Conservation (phyloP, 768 basidiomycete genomes). For the Mycena galopus region DNA sequence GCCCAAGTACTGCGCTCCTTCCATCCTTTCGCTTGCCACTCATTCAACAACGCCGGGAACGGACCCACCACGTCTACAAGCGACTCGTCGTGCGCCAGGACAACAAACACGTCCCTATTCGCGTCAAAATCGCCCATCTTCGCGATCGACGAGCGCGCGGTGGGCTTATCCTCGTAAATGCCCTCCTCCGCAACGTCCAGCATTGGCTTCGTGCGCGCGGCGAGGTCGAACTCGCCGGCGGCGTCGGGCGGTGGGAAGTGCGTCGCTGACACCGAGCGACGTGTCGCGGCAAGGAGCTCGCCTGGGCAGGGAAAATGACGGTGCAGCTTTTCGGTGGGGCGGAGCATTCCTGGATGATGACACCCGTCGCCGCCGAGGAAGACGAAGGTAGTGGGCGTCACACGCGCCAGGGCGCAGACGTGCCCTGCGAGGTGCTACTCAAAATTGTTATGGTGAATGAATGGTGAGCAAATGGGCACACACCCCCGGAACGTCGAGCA, state of each 20-base stretch:
- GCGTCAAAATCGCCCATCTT: conserved; percentile 35
- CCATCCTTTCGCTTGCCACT: conserved; percentile 32
- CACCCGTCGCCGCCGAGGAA: conserved; percentile 40
- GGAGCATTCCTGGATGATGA: conserved; percentile 40
- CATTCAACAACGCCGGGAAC: conserved; percentile 32
- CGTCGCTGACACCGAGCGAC: conserved; percentile 17
- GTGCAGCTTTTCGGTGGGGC: conserved; percentile 37
- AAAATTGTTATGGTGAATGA: no score
- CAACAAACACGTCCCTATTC: conserved; percentile 36
- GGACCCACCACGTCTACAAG: conserved; percentile 26
- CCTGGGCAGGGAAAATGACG: conserved; percentile 32
- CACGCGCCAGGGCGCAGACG: conserved; percentile 38
- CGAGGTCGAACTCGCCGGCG: conserved; percentile 18
- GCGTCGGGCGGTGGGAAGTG: conserved; percentile 25
- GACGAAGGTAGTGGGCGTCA: conserved; percentile 37
- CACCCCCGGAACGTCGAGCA: conserved; percentile 41
- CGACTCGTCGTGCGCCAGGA: conserved; percentile 37
- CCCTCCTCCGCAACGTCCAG: conserved; percentile 18
- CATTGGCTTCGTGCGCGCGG: conserved; percentile 21
- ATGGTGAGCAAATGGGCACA: no score
- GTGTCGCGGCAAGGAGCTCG: conserved; percentile 15
- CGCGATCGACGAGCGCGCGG: conserved; percentile 22
- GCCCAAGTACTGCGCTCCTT: no score
- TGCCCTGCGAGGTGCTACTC: conserved; percentile 39
- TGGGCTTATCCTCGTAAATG: conserved; percentile 20